phyloP scores from a whole-genome alignment of 768 basidiomycete genomes.

The Tulasnella sp. region DNA sequence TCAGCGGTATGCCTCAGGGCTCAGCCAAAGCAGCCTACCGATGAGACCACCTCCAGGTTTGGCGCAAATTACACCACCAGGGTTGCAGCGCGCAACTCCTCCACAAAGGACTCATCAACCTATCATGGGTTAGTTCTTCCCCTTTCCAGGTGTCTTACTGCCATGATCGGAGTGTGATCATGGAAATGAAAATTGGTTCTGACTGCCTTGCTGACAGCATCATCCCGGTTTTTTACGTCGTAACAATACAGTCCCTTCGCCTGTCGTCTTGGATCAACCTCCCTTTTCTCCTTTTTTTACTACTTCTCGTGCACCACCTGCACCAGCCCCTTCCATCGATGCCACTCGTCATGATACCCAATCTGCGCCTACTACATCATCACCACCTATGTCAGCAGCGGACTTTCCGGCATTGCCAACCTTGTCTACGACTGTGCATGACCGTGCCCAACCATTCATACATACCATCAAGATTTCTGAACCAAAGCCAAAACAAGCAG shows the following conservation, averaged over 20 bases:
- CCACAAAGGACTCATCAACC: background rate
- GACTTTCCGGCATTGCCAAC: constrained; percentile 9
- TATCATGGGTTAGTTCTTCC: background rate
- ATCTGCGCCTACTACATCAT: background rate
- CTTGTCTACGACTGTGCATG: background rate
- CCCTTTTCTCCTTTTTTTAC: constrained; percentile 31
- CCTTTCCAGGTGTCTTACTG: background rate
- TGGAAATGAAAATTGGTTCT: background rate
- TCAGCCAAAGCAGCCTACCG: background rate
- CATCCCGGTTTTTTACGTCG: constrained; percentile 23
- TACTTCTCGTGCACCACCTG: constrained; percentile 44
- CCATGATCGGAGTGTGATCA: too few relatives aligned
- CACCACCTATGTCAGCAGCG: background rate
- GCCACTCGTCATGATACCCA: background rate
- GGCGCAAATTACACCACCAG: background rate
- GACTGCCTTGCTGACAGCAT: constrained; percentile 16
- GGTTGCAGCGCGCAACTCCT: background rate
- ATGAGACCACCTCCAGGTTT: constrained; percentile 11
- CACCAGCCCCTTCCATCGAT: constrained; percentile 8
- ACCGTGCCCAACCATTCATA: too few relatives aligned
- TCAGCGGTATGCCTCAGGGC: too few relatives aligned
- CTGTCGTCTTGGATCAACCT: constrained; percentile 3
- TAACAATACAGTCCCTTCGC: constrained; percentile 12
- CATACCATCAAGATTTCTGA: too few relatives aligned
- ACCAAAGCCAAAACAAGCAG: too few relatives aligned